A percentile compares a stretch with the other conserved stretches of the same genome.
Conservation (phyloP, 306 rosid genomes). For the Echinosophora koreensis region DNA sequence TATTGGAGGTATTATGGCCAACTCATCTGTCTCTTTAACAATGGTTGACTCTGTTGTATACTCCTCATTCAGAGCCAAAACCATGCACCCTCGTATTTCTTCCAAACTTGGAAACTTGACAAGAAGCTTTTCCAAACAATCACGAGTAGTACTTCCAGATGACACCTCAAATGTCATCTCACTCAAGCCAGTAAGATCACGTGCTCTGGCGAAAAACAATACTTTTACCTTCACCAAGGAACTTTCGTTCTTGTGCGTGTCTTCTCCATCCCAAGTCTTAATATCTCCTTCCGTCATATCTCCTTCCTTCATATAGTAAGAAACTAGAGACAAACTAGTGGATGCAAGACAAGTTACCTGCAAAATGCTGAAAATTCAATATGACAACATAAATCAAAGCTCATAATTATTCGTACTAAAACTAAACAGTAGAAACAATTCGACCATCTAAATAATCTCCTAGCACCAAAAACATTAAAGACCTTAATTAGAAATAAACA, state of each 20-base stretch:
- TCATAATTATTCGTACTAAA: too few relatives aligned
- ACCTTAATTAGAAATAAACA: too few relatives aligned
- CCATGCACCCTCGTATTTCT: slow-evolving; percentile 80
- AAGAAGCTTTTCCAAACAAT: slow-evolving; percentile 73
- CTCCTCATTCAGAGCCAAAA: slow-evolving; percentile 87
- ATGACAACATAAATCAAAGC: too few relatives aligned
- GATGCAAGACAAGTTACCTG: too few relatives aligned
- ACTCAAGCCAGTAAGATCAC: slow-evolving; percentile 74
- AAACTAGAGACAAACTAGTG: too few relatives aligned
- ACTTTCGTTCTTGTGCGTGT: slow-evolving; percentile 27
- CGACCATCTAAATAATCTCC: too few relatives aligned
- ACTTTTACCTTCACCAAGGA: slow-evolving; percentile 68
- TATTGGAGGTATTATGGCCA: slow-evolving; percentile 89
- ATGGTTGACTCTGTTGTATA: slow-evolving; percentile 64
- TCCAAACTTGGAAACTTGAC: slow-evolving; percentile 45
- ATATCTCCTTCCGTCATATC: slow-evolving; percentile 44
- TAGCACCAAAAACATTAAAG: too few relatives aligned
- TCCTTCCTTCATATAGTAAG: neutral
- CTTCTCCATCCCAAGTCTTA: slow-evolving; percentile 35
- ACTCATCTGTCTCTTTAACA: slow-evolving; percentile 77
- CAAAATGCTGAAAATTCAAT: too few relatives aligned
- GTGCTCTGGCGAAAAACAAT: slow-evolving; percentile 88
- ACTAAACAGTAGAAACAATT: too few relatives aligned
- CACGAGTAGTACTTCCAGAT: slow-evolving; percentile 72
- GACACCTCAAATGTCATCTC: slow-evolving; percentile 76